Percentiles rank a stretch among this genome's conserved stretches.
Evolutionary conservation across 352 stramenopile species (phyloP).

Genomic region (Globisporangium lucens): DNA sequence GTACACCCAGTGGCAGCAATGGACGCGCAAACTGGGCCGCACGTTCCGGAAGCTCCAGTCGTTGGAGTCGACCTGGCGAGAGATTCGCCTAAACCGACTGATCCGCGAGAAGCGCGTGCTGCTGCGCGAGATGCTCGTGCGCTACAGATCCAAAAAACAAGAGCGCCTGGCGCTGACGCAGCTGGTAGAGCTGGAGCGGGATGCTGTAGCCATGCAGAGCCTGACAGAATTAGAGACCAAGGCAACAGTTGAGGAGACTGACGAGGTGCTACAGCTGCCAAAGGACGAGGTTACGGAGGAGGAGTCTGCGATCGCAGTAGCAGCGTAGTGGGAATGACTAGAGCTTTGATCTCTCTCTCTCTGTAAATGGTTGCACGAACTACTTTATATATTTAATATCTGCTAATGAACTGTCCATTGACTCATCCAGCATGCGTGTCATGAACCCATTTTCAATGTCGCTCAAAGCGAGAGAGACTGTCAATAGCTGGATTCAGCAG

Average conservation of each 20-base stretch:
- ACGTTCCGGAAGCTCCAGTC: conserved; percentile 28
- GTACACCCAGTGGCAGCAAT: conserved; percentile 31
- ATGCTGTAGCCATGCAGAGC: neutral
- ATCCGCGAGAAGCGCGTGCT: conserved; percentile 28
- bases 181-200: conserved; percentile 3
- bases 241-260: neutral
- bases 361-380: too few relatives aligned
- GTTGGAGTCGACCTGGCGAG: conserved; percentile 27
- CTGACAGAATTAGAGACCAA: neutral
- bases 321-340: neutral
- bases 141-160: conserved; percentile 4
- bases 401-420: too few relatives aligned
- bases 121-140: conserved; percentile 30
- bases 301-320: neutral
- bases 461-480: neutral
- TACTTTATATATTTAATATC: too few relatives aligned
- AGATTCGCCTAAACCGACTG: conserved; percentile 31
- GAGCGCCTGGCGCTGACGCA: conserved; percentile 17
- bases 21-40: conserved; percentile 21
- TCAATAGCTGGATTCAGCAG: neutral
- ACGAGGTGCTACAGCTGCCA: neutral
- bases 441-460: neutral
- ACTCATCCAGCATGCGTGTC: neutral
- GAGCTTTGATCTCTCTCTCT: neutral
- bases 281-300: neutral